phyloP scores from a whole-genome alignment of 2,329 filamentous ascomycete genomes.

The Diaporthe sp. region DNA sequence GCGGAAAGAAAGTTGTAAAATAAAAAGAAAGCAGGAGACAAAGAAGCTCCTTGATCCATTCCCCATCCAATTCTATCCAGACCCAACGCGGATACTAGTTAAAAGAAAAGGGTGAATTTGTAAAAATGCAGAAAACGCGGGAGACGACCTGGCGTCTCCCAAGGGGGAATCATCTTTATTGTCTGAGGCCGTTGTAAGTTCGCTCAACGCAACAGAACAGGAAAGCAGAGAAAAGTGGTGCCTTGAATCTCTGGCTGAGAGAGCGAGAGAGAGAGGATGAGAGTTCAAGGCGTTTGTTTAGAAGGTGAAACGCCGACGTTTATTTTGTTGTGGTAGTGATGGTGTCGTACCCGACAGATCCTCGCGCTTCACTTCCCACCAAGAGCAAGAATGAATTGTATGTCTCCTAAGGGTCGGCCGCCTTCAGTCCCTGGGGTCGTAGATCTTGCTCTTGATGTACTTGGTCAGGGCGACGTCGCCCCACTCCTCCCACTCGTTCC shows the following conservation, averaged over 20 bases:
- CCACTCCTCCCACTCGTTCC: conserved; percentile 81
- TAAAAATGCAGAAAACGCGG: conserved; percentile 22
- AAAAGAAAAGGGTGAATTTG: background rate
- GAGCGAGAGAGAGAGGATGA: background rate
- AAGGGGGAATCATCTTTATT: conserved; percentile 36
- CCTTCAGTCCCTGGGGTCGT: conserved; percentile 61
- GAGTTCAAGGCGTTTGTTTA: conserved; percentile 15
- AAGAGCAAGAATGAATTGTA: conserved; percentile 38
- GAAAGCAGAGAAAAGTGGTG: conserved; percentile 14
- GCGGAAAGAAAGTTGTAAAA: conserved; percentile 10
- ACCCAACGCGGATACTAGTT: conserved; percentile 3
- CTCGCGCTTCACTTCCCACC: conserved; percentile 33
- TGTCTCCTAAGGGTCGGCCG: conserved; percentile 38
- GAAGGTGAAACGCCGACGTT: conserved; percentile 34
- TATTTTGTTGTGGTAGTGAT: background rate
- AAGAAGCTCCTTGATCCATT: background rate
- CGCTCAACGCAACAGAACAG: conserved; percentile 23
- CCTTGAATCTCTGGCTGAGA: background rate
- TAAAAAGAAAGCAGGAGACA: background rate
- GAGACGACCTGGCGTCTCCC: conserved; percentile 34
- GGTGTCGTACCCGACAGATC: conserved; percentile 29
- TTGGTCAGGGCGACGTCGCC: conserved; percentile 72
- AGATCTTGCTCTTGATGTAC: conserved; percentile 72
- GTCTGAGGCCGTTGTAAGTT: background rate
- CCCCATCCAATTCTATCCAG: conserved; percentile 23